Conservation (phyloP, 257 asterid genomes). For the Handroanthus guayacan region DNA sequence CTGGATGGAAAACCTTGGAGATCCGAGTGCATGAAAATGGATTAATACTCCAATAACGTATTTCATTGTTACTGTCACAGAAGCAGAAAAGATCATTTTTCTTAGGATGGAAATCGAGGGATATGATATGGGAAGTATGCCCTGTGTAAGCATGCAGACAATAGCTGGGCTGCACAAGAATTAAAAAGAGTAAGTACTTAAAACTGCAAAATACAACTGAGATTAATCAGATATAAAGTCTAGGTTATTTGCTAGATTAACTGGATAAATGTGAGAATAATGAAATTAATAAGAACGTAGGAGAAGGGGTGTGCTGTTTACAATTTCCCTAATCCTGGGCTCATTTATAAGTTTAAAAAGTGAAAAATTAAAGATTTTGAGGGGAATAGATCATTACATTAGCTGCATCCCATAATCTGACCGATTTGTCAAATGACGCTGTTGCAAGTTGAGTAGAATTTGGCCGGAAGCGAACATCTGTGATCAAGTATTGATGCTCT, state of each 20-base stretch:
- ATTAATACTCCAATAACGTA: slow-evolving; percentile 75
- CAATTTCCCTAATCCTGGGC: slow-evolving; percentile 11
- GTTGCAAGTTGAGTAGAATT: slow-evolving; percentile 90
- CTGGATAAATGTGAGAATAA: background rate
- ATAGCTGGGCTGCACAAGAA: slow-evolving; percentile 80
- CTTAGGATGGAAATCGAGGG: slow-evolving; percentile 95
- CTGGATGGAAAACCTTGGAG: slow-evolving; percentile 63
- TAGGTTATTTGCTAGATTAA: slow-evolving; percentile 11
- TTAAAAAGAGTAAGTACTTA: slow-evolving; percentile 32
- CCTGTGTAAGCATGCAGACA: slow-evolving; percentile 82
- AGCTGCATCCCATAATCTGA: slow-evolving; percentile 97
- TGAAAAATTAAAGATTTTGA: background rate
- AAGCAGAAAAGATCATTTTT: slow-evolving; percentile 92
- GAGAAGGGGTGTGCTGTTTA: background rate
- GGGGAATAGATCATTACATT: slow-evolving; percentile 61
- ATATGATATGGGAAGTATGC: slow-evolving; percentile 79
- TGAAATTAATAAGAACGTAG: background rate
- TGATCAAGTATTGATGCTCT: slow-evolving; percentile 81
- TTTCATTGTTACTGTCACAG: slow-evolving; percentile 82
- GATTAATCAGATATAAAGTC: background rate
- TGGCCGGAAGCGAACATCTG: slow-evolving; percentile 97
- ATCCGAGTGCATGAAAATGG: slow-evolving; percentile 72
- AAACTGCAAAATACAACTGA: slow-evolving; percentile 4
- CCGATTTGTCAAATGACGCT: slow-evolving; percentile 88
- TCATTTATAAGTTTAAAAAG: slow-evolving; percentile 11